A percentile compares a stretch with the other conserved stretches of the same genome.
phyloP scores from a whole-genome alignment of 2,329 filamentous ascomycete species.

The Metarhizium anisopliae region DNA sequence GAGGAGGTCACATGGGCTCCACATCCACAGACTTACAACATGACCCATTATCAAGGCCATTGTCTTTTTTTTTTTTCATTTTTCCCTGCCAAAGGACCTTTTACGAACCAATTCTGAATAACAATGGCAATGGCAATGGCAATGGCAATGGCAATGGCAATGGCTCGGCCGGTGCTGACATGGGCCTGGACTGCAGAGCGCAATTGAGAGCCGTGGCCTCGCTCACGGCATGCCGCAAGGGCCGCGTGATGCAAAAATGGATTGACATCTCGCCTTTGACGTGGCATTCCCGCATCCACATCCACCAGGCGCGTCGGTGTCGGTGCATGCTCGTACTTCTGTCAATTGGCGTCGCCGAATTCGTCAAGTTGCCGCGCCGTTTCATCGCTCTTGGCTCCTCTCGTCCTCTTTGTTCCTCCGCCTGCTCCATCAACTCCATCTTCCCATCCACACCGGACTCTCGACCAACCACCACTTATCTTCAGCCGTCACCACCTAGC shows the following conservation, averaged over 20 bases:
- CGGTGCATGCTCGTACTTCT: neutral
- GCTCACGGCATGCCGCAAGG: neutral
- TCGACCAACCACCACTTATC: neutral
- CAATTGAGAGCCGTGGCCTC: no score
- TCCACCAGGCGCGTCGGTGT: neutral
- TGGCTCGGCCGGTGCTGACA: neutral
- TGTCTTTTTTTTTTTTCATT: no score
- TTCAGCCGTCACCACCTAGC: neutral
- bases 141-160: neutral
- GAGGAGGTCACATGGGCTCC: no score
- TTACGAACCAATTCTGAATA: neutral
- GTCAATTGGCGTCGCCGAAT: neutral
- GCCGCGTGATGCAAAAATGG: neutral
- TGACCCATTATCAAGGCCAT: no score
- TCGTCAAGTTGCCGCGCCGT: neutral
- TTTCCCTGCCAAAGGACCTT: neutral
- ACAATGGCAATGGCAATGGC: neutral
- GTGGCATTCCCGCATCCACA: neutral
- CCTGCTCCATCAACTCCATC: neutral
- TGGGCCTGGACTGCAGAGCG: no score
- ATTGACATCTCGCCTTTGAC: neutral
- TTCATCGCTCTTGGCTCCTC: neutral
- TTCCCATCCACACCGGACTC: neutral
- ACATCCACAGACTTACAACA: no score
- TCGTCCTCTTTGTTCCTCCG: neutral